Conservation (phyloP, 768 basidiomycete species). For the Boletales sp. region DNA sequence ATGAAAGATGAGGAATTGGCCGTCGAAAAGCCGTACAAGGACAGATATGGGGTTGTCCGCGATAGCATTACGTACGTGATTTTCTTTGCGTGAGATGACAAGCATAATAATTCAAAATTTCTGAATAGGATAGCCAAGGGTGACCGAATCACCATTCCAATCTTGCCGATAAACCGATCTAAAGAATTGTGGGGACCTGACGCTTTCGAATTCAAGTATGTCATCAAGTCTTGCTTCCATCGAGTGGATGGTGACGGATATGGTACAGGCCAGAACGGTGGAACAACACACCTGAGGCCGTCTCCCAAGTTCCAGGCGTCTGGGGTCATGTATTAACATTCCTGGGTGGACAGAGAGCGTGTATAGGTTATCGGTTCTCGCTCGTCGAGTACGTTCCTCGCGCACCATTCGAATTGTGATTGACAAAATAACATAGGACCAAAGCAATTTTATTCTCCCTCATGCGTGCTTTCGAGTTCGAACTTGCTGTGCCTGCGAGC, state of each 20-base stretch:
- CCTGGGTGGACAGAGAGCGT: slow-evolving; percentile 60
- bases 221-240: background rate
- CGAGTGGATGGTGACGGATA: background rate
- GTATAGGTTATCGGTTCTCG: slow-evolving; percentile 68
- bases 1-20: slow-evolving; percentile 53
- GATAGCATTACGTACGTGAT: slow-evolving; percentile 35
- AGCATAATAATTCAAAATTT: background rate
- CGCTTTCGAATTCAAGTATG: slow-evolving; percentile 54
- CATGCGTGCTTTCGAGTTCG: slow-evolving; percentile 10
- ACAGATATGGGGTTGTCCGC: slow-evolving; percentile 38
- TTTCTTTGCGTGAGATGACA: background rate
- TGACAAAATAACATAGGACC: background rate
- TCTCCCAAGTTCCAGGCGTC: slow-evolving; percentile 50
- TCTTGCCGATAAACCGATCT: slow-evolving; percentile 49
- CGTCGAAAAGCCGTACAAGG: slow-evolving; percentile 41
- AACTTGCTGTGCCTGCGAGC: slow-evolving; percentile 3
- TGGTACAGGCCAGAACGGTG: slow-evolving; percentile 60
- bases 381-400: slow-evolving; percentile 47
- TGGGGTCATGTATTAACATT: slow-evolving; percentile 61
- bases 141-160: slow-evolving; percentile 48
- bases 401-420: background rate
- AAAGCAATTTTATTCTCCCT: slow-evolving; percentile 8
- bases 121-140: slow-evolving; percentile 39
- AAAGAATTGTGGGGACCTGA: slow-evolving; percentile 61
- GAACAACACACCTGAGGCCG: slow-evolving; percentile 45